These are phyloP conservation scores for Arctium minus DNA, from an alignment of 129 eudicot species.

Conservation along the genomic window DNA sequence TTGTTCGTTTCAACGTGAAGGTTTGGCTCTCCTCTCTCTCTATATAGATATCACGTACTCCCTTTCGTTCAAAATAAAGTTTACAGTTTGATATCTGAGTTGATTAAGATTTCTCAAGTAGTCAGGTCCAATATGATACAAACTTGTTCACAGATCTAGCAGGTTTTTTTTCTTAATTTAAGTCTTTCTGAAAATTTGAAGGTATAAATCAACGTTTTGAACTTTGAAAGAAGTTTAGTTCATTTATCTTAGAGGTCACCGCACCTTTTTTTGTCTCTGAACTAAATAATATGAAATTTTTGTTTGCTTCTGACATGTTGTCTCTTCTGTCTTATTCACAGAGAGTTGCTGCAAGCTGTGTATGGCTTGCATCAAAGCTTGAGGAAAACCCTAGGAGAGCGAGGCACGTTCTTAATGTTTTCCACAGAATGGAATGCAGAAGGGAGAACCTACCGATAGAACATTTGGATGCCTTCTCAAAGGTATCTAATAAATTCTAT, in stretches of 20 bases:
- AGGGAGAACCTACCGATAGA: slow-evolving; percentile 76
- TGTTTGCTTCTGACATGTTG: background rate
- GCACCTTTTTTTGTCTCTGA: background rate
- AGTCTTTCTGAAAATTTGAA: background rate
- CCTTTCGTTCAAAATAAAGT: background rate
- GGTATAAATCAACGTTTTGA: background rate
- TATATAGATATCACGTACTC: too few relatives aligned
- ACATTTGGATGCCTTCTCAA: slow-evolving; percentile 69
- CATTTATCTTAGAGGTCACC: background rate
- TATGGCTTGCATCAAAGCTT: slow-evolving; percentile 93
- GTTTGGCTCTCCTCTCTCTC: slow-evolving; percentile 16
- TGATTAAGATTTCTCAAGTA: too few relatives aligned
- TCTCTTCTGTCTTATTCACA: slow-evolving; percentile 18
- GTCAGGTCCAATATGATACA: too few relatives aligned
- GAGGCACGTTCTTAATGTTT: slow-evolving; percentile 73
- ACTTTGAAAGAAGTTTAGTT: background rate
- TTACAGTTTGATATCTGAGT: background rate
- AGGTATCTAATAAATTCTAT: slow-evolving; percentile 32
- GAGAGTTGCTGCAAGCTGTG: slow-evolving; percentile 97
- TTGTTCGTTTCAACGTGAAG: slow-evolving; percentile 91
- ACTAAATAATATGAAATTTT: background rate
- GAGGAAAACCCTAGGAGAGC: slow-evolving; percentile 88
- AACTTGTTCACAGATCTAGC: too few relatives aligned
- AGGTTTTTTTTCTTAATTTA: too few relatives aligned
- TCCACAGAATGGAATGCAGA: slow-evolving; percentile 84